Evolutionary conservation across 441 rosid genomes (phyloP).

Genomic region (Kokia cookei): DNA sequence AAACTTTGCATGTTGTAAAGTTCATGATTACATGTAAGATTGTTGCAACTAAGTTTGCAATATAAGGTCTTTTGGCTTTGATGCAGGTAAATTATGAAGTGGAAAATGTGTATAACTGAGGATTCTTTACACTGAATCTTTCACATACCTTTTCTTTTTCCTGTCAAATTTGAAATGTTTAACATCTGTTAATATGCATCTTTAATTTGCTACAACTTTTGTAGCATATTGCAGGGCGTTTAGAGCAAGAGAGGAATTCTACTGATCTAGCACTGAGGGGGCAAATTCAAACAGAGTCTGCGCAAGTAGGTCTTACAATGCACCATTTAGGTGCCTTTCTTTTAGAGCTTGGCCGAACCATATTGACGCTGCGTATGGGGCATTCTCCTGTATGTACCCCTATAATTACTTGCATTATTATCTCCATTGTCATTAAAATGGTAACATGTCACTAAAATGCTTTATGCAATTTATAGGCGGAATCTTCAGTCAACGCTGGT

Average conservation of each 20-base stretch:
- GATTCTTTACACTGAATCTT: not conserved
- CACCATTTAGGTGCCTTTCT: slow-evolving; percentile 88
- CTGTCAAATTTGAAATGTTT: not conserved
- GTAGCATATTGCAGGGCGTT: slow-evolving; percentile 83
- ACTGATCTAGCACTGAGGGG: slow-evolving; percentile 54
- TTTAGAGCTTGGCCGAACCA: slow-evolving; percentile 94
- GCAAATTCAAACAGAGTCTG: slow-evolving; percentile 76
- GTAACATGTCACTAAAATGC: not conserved
- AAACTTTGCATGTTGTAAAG: not conserved
- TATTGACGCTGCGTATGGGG: slow-evolving; percentile 78
- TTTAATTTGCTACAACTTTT: slow-evolving; percentile 50
- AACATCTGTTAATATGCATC: slow-evolving; percentile 38
- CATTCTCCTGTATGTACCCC: slow-evolving; percentile 58
- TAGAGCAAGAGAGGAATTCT: slow-evolving; percentile 81
- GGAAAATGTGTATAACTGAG: not conserved
- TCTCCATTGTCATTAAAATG: not conserved
- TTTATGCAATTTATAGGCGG: slow-evolving; percentile 41
- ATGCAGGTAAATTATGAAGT: not conserved
- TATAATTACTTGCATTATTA: not conserved
- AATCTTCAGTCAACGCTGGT: slow-evolving; percentile 78
- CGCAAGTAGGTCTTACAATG: slow-evolving; percentile 71
- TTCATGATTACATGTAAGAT: not conserved
- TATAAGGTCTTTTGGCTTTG: not conserved
- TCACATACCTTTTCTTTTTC: not conserved
- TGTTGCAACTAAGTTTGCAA: not conserved